Conservation (phyloP, 148 eudicot genomes). For the Pharnaceum exiguum region DNA sequence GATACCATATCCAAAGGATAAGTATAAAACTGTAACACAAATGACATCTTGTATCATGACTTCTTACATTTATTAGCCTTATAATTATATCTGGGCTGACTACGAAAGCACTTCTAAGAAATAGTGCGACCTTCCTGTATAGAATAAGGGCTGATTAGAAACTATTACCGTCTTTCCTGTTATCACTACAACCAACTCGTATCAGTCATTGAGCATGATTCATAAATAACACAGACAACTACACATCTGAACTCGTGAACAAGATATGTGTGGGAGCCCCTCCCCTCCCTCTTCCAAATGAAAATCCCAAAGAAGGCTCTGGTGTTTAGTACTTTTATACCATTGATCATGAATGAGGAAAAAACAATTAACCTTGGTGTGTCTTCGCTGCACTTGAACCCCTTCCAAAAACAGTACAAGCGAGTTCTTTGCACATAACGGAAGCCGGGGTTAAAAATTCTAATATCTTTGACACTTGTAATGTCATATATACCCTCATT, state of each 20-base stretch:
- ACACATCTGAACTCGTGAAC: neutral
- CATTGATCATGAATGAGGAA: too few species aligned
- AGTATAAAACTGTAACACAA: neutral
- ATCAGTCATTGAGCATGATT: neutral
- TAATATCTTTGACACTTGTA: too few species aligned
- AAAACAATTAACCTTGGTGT: too few species aligned
- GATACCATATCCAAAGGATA: too few species aligned
- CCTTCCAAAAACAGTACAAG: too few species aligned
- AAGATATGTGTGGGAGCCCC: neutral
- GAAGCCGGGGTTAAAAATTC: too few species aligned
- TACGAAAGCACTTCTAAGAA: slow-evolving; percentile 94
- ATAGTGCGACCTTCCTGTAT: slow-evolving; percentile 94
- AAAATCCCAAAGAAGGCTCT: too few species aligned
- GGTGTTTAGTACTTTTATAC: too few species aligned
- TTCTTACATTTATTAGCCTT: slow-evolving; percentile 86
- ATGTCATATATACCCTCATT: too few species aligned
- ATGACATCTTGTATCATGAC: neutral
- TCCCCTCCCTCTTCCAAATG: too few species aligned
- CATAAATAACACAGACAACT: neutral
- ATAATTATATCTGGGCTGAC: slow-evolving; percentile 85
- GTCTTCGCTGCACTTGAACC: too few species aligned
- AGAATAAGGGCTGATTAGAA: slow-evolving; percentile 88
- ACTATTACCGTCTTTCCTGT: slow-evolving; percentile 85
- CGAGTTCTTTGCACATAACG: too few species aligned
- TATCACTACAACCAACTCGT: neutral